Base-by-base conservation (phyloP, 1,284 basidiomycete species). In the Filobasidium uniguttulatum region DNA sequence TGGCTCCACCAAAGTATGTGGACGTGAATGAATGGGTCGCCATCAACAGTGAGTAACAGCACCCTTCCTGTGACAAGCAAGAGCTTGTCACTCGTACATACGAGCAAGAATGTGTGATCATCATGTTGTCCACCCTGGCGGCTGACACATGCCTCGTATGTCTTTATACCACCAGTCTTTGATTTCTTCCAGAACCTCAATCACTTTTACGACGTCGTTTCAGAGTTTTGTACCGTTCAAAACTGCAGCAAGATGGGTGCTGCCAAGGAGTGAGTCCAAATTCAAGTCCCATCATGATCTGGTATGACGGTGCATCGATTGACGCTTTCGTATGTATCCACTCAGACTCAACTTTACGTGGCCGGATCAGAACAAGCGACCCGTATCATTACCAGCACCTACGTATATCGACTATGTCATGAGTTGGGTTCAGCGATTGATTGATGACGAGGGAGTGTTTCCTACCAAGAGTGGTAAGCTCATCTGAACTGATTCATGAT, bases 1-100 rank as follows among this genome's bases (percentile, higher is more conserved):
- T 97, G 34, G 86, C 90, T 71, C 78, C 94, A 31, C 94, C 94
- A 17, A 96, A 96, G 67, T 97, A 93, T 64, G 85, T 90, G 35
- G 88, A 94, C 67, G 85, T 90, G 46, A 91, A 89, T 77, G 94
- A 98, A 70, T 98, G 94, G 94, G 88, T 98, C 28, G 93, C 91
- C 1, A 84, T 94, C 53, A 96, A 97, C 64, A 77, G 90, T 96
- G 65, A 65, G 86, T 74, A 22, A 43, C 50, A 23, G 10, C 3
- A 31, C 23, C 37, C 20, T 25, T n/a, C 5, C 33, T 20, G 37
- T 35, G n/a, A n/a, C n/a, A n/a, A n/a, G n/a, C n/a, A n/a, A n/a
- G n/a, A n/a, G n/a, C n/a, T n/a, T n/a, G n/a, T n/a, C 56, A 17
- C 17, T 20, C 23, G n/a, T n/a, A n/a, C n/a, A n/a, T n/a, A 4